A percentile compares a stretch with the other conserved stretches of the same genome.
These are phyloP conservation scores for Verticillium albo-atrum DNA, from an alignment of 2,329 filamentous ascomycete genomes.

Conservation along the genomic window DNA sequence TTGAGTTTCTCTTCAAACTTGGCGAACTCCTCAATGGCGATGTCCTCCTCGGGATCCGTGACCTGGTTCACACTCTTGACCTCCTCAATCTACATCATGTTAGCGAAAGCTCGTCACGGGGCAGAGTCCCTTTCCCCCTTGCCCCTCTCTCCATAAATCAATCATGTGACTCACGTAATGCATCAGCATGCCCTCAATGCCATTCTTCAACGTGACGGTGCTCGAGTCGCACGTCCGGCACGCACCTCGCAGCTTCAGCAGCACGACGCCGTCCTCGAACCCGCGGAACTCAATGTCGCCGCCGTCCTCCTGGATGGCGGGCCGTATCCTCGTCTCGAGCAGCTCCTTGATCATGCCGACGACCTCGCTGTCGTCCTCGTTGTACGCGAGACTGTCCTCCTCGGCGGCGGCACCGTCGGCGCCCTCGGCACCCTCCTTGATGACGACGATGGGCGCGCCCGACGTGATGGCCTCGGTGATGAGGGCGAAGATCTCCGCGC, in stretches of 20 bases:
- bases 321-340: slow-evolving; percentile 88
- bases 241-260: slow-evolving; percentile 82
- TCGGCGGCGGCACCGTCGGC: slow-evolving; percentile 28
- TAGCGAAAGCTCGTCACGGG: slow-evolving; percentile 13
- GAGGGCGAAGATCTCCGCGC: slow-evolving; percentile 89
- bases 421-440: slow-evolving; percentile 48
- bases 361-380: slow-evolving; percentile 89
- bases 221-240: slow-evolving; percentile 96
- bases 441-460: slow-evolving; percentile 75
- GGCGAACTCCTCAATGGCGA: slow-evolving; percentile 81
- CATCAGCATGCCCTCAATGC: slow-evolving; percentile 98
- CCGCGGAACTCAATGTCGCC: slow-evolving; percentile 95
- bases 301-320: slow-evolving; percentile 95
- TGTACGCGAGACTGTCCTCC: slow-evolving; percentile 72
- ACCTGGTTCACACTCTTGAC: slow-evolving; percentile 91
- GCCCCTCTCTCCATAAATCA: too few species aligned
- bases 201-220: slow-evolving; percentile 94
- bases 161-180: slow-evolving; percentile 68
- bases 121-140: too few species aligned
- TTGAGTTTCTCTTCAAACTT: slow-evolving; percentile 85
- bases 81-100: slow-evolving; percentile 76
- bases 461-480: slow-evolving; percentile 90
- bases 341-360: slow-evolving; percentile 99
- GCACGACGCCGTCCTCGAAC: slow-evolving; percentile 81
- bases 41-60: slow-evolving; percentile 85